Evolutionary conservation across 805 yeast species (phyloP).

Genomic region (Schwanniomyces yamadae): DNA sequence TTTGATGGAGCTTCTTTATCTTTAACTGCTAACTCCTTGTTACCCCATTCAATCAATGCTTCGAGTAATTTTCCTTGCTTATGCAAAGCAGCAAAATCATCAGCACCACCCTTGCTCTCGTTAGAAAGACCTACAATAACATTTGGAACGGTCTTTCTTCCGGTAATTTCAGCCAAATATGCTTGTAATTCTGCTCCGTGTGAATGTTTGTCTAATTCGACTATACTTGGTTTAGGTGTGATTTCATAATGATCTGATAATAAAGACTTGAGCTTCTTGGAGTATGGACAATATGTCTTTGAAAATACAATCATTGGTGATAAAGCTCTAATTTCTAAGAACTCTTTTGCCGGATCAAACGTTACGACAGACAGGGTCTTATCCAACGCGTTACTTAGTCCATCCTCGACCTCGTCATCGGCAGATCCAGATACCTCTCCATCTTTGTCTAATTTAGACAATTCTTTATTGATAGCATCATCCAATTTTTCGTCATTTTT

Average conservation of each 20-base stretch:
- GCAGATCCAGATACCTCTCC: slow-evolving; percentile 10
- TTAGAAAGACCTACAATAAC: slow-evolving; percentile 63
- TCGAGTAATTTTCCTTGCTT: slow-evolving; percentile 52
- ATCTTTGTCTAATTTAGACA: slow-evolving; percentile 20
- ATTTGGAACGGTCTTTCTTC: slow-evolving; percentile 89
- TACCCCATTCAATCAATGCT: slow-evolving; percentile 63
- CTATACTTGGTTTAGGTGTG: slow-evolving; percentile 67
- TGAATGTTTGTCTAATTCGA: slow-evolving; percentile 79
- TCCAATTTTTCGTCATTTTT: slow-evolving; percentile 36
- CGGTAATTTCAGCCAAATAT: slow-evolving; percentile 65
- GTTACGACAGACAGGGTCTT: slow-evolving; percentile 2
- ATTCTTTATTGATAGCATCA: slow-evolving; percentile 39
- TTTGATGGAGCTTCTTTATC: slow-evolving; percentile 61
- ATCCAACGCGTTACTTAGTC: slow-evolving; percentile 8
- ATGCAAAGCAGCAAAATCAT: slow-evolving; percentile 70
- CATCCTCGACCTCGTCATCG: slow-evolving; percentile 10
- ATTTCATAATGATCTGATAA: slow-evolving; percentile 63
- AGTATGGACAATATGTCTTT: slow-evolving; percentile 68
- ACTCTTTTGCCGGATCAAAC: slow-evolving; percentile 41
- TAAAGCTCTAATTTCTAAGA: slow-evolving; percentile 52
- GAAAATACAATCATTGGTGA: slow-evolving; percentile 68
- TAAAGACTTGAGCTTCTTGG: slow-evolving; percentile 66
- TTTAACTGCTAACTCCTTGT: slow-evolving; percentile 46
- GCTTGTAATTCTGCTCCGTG: slow-evolving; percentile 76
- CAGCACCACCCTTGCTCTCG: slow-evolving; percentile 81